Evolutionary conservation across 805 yeast species (phyloP).

Genomic region (Hanseniaspora guilliermondii): DNA sequence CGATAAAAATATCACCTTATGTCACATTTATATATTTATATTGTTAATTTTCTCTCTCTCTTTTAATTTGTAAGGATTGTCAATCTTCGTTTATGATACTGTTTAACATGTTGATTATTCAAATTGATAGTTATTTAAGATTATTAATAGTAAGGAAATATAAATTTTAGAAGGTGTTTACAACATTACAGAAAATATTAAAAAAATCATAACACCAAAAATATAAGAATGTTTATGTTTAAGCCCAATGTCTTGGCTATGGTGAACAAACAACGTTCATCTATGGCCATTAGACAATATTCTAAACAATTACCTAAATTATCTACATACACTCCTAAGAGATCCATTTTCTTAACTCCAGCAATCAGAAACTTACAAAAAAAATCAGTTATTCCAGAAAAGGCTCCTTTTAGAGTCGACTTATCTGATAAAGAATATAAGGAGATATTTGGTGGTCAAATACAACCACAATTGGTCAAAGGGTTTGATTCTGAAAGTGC

Average conservation of each 20-base stretch:
- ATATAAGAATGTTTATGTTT: background rate
- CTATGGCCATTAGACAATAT: background rate
- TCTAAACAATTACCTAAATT: background rate
- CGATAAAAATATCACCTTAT: background rate
- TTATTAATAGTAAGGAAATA: no score
- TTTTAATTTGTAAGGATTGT: no score
- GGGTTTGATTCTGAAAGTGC: constrained; percentile 2
- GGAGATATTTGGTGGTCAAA: background rate
- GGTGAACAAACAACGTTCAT: background rate
- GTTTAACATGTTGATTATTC: no score
- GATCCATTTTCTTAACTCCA: background rate
- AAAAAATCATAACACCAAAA: no score
- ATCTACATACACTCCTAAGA: background rate
- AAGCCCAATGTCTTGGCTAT: background rate
- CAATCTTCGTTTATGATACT: no score
- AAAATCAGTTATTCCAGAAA: background rate
- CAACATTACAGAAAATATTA: no score
- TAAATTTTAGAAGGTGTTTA: no score
- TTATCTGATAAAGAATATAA: constrained; percentile 6
- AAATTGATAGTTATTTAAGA: no score
- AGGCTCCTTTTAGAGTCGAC: background rate
- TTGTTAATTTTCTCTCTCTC: no score
- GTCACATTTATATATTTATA: background rate
- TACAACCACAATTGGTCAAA: background rate
- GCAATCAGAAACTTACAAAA: background rate